Conservation (phyloP, 768 basidiomycete genomes). For the Pholiota molesta region DNA sequence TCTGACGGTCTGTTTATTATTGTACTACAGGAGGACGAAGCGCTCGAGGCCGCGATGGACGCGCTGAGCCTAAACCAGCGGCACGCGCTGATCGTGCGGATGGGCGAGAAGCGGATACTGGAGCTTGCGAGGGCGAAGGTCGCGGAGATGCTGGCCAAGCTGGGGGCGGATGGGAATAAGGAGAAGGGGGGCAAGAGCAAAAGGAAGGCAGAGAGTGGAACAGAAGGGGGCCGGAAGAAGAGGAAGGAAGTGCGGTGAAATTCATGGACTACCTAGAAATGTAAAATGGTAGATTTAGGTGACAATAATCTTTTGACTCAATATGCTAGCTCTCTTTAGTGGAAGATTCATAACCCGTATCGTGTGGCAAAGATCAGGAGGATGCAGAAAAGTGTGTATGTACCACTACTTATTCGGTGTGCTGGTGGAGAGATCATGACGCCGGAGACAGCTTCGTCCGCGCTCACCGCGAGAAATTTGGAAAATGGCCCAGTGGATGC, state of each 20-base stretch:
- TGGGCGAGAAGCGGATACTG: slow-evolving; percentile 81
- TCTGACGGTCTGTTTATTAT: neutral
- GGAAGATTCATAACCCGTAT: too few relatives aligned
- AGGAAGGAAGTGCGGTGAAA: slow-evolving; percentile 2
- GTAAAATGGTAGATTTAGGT: neutral
- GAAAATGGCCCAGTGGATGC: neutral
- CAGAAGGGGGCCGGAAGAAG: slow-evolving; percentile 12
- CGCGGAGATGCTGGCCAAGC: slow-evolving; percentile 7
- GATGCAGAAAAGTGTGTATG: neutral
- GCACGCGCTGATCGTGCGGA: slow-evolving; percentile 71
- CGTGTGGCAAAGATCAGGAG: too few relatives aligned
- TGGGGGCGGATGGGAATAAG: neutral
- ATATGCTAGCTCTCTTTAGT: too few relatives aligned
- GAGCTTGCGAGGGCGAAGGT: slow-evolving; percentile 27
- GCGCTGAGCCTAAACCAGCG: slow-evolving; percentile 47
- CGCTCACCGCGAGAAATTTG: slow-evolving; percentile 1
- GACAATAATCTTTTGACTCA: too few relatives aligned
- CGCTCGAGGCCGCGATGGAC: slow-evolving; percentile 5
- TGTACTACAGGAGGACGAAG: slow-evolving; percentile 21
- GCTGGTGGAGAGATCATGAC: neutral
- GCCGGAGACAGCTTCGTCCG: neutral
- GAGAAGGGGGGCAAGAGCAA: slow-evolving; percentile 4
- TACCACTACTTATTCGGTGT: neutral
- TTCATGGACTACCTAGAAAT: neutral
- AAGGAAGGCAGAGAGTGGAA: slow-evolving; percentile 9